phyloP scores from a whole-genome alignment of 2,329 filamentous ascomycete species.

The Talaromyces sp. region DNA sequence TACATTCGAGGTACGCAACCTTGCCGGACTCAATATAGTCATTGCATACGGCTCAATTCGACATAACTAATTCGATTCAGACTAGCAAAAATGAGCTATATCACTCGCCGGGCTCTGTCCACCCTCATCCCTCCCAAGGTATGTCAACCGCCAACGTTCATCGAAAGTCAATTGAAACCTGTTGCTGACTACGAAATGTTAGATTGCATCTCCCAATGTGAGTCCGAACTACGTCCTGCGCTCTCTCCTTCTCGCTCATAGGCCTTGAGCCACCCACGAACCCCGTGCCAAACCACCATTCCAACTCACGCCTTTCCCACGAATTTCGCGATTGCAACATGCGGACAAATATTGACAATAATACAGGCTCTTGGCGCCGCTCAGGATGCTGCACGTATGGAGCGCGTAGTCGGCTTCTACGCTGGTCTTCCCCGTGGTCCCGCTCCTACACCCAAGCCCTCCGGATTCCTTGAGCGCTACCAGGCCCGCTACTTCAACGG shows the following conservation, averaged over 20 bases:
- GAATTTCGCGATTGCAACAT: background rate
- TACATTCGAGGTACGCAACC: constrained; percentile 13
- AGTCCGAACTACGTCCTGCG: constrained; percentile 26
- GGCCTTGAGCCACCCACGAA: background rate
- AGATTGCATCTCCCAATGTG: constrained; percentile 43
- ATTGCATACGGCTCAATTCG: background rate
- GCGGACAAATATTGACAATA: constrained; percentile 35
- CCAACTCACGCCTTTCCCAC: background rate
- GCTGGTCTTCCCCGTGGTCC: constrained; percentile 93
- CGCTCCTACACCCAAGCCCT: constrained; percentile 78
- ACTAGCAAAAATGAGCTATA: constrained; percentile 79
- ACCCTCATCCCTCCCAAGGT: constrained; percentile 99
- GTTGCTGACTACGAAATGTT: constrained; percentile 40
- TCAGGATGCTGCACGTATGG: constrained; percentile 95
- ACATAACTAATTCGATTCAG: constrained; percentile 22
- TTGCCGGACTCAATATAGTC: constrained; percentile 16
- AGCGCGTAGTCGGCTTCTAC: constrained; percentile 97
- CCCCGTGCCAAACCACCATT: background rate
- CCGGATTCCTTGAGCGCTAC: constrained; percentile 84
- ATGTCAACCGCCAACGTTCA: constrained; percentile 32
- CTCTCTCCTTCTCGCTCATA: background rate
- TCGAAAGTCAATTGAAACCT: constrained; percentile 10
- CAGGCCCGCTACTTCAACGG: constrained; percentile 78
- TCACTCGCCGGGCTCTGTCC: constrained; percentile 86
- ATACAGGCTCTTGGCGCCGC: constrained; percentile 86